Evolutionary conservation across 371 early-diverging fungal genomes (phyloP), one percentile per base, ranked within the genome.

Genomic region (Zopfochytrium polystomum): DNA sequence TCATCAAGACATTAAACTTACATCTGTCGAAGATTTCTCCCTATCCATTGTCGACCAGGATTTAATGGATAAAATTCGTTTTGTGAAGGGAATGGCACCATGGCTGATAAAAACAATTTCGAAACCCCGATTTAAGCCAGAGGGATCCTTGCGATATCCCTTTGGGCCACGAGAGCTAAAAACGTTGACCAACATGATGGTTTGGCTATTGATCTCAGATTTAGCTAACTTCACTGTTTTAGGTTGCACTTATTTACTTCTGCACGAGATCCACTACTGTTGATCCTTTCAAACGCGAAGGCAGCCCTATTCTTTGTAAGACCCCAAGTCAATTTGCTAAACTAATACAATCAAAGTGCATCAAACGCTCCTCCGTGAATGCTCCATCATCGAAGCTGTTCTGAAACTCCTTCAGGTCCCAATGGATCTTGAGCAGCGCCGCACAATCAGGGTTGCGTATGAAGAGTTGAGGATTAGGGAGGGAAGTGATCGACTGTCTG

Each of bases 361-460:
- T 46, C 83, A 83, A 66, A 67, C 65, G 1, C 49, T 83, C 23
- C 53, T 83, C 20, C 71, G 81, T 11, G 83, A 83, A 43, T 72
- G 70, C 29, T 80, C 80, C 0, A 67, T 80, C 18, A 67, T 81
- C 30, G 74, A 79, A 31, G 54, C 71, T 5, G 62, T 79, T 2
- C 57, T 80, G 3, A 53, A 58, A 20, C 71, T 83, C 62, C 71
- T 83, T 22, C 64, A 71, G 18, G 59, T 68, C 3, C 80, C 83
- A 0, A 81, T 81, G 45, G 56, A 68, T 47, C 48, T 74, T 6
- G 65, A 63, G 0, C 65, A 68, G 31, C 69, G 83, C 15, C n/a
- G n/a, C n/a, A n/a, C n/a, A n/a, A n/a, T n/a, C n/a, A n/a, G n/a
- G n/a, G n/a, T n/a, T n/a, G n/a, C n/a, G n/a, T n/a, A n/a, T n/a